Conservation (phyloP, 139 green algal genomes). For the Pleodorina starrii region DNA sequence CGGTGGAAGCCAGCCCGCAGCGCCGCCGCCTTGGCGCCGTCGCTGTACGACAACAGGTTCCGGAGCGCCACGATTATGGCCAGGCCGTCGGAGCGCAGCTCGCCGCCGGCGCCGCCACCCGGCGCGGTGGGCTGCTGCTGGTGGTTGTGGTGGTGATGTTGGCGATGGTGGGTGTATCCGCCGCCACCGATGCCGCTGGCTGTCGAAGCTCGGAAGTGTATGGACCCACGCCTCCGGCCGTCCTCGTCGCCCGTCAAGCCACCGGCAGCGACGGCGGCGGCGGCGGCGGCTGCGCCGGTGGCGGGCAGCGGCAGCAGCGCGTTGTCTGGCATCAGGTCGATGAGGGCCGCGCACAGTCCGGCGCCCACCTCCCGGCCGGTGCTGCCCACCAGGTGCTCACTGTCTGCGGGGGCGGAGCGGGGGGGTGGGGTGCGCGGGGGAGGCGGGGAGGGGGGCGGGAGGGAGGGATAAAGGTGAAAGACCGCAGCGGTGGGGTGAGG, state of each 20-base stretch:
- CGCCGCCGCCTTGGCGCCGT: constrained; percentile 60
- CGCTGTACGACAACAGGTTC: constrained; percentile 65
- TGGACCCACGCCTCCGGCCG: no score
- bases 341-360: constrained; percentile 53
- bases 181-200: no score
- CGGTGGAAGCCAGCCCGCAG: constrained; percentile 55
- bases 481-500: no score
- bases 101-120: not conserved
- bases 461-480: no score
- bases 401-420: not conserved
- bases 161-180: no score
- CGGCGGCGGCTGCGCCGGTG: no score
- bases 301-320: not conserved
- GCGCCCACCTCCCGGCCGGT: constrained; percentile 48
- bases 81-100: constrained; percentile 6
- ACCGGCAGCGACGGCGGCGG: not conserved
- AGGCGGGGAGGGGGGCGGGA: no score
- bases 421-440: no score
- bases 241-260: no score
- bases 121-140: not conserved
- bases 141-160: no score
- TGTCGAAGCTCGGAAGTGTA: no score
- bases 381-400: constrained; percentile 42
- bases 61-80: constrained; percentile 60
- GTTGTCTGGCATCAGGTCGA: constrained; percentile 39